Evolutionary conservation across 2,329 filamentous ascomycete genomes (phyloP), one percentile per base, ranked within the genome.

Genomic region (Pyricularia grisea): DNA sequence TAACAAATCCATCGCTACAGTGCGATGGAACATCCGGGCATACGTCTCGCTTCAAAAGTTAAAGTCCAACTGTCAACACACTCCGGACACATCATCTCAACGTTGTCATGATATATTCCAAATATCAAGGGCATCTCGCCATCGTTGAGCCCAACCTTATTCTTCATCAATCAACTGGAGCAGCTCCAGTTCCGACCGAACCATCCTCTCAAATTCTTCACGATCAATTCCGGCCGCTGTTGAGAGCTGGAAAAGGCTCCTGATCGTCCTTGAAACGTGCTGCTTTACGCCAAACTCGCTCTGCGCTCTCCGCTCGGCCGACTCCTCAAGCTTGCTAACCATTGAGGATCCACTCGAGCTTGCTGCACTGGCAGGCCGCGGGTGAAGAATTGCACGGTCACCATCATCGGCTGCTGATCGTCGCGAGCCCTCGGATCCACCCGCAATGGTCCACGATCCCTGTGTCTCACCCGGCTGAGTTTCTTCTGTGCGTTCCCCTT

Each of bases 231-330:
- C 92, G 27, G 88, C 88, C 1, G 88, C 85, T 61, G 85, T 86
- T 28, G 91, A 89, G 71, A 95, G 79, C 72, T 90, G 80, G 77
- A 88, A 94, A 72, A 95, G 78, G 77, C 90, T 93, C 81, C 92
- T 90, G 69, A 95, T 86, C 75, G 89, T 91, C 10, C 90, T 89
- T 50, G 88, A 89, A 64, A 95, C 88, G 78, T 94, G 92, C 78
- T 93, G 90, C 78, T 91, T 91, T 68, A 95, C 87, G 17, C 88
- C 91, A 69, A 90, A 86, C 78, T 93, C 90, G 69, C 83, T 87
- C 73, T 89, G 86, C 70, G 88, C 87, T 73, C 85, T 84, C 71
- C 81, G 82, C 58, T 81, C 83, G 2, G 85, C 86, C 20, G 80
- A 81, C 66, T 84, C 83, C 73, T 89, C 87, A 31, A 88, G 82